These are phyloP conservation scores for Acanthamoeba triangularis DNA, from an alignment of 208 protist species.

Conservation along the genomic window DNA sequence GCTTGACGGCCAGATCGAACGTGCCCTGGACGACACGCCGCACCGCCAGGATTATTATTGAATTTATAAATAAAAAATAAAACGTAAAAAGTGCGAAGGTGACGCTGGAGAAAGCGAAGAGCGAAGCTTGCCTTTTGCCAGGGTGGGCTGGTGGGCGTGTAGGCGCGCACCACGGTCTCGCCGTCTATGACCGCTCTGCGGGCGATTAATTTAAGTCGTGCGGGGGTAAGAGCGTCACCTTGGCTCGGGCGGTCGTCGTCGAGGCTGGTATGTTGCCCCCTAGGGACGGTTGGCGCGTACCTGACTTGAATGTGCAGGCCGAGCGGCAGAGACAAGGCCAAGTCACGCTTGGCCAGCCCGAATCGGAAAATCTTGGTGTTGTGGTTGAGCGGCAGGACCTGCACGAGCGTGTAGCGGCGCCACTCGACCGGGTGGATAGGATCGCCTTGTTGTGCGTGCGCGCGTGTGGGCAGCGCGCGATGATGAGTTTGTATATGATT, in stretches of 20 bases:
- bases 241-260: too few relatives aligned
- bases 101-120: background rate
- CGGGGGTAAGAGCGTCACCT: too few relatives aligned
- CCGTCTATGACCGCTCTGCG: background rate
- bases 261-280: background rate
- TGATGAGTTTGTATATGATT: too few relatives aligned
- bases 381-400: slow-evolving; percentile 19
- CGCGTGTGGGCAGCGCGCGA: background rate
- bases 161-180: background rate
- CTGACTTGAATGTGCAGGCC: slow-evolving; percentile 30
- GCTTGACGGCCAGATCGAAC: slow-evolving; percentile 11
- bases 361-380: slow-evolving; percentile 62
- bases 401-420: background rate
- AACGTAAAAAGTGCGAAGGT: too few relatives aligned
- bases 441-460: background rate
- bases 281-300: background rate
- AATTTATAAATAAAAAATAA: too few relatives aligned
- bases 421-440: background rate
- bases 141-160: slow-evolving; percentile 1
- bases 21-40: background rate
- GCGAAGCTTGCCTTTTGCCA: background rate
- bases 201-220: too few relatives aligned
- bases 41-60: background rate
- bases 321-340: background rate
- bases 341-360: background rate